phyloP scores from a whole-genome alignment of 306 rosid genomes.

The Medicago truncatula region DNA sequence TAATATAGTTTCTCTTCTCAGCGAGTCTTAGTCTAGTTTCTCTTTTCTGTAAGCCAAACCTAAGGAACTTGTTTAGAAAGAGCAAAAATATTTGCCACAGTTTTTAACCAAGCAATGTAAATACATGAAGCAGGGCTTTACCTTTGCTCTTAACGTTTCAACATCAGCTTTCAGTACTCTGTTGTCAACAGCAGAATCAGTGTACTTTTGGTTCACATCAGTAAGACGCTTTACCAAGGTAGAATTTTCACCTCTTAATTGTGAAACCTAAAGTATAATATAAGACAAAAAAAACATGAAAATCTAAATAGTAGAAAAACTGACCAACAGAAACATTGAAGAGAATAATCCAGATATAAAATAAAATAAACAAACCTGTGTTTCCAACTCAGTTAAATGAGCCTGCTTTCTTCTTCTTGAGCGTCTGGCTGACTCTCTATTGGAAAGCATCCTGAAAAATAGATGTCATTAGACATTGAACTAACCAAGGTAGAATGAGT shows the following conservation, averaged over 20 bases:
- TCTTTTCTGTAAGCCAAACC: conserved; percentile 27
- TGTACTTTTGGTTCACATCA: conserved; percentile 74
- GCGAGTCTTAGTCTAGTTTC: neutral
- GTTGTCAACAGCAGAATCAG: conserved; percentile 85
- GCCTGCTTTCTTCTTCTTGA: conserved; percentile 99
- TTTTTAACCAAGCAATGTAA: conserved; percentile 7
- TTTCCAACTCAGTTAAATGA: conserved; percentile 90
- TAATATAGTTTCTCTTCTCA: neutral
- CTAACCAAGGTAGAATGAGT: conserved; percentile 25
- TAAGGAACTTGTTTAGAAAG: conserved; percentile 30
- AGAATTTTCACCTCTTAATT: conserved; percentile 86
- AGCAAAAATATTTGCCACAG: neutral
- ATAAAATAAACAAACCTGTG: conserved; percentile 56
- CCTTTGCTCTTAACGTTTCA: conserved; percentile 97
- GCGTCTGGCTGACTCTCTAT: conserved; percentile 98
- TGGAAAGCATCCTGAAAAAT: conserved; percentile 90
- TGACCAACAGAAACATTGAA: neutral
- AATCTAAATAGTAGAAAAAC: conserved; percentile 11
- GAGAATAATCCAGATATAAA: conserved; percentile 13
- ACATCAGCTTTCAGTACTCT: conserved; percentile 90
- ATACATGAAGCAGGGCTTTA: conserved; percentile 38
- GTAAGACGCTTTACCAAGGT: conserved; percentile 74
- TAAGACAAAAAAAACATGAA: conserved; percentile 41
- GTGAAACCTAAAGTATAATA: conserved; percentile 66
- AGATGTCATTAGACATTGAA: conserved; percentile 34